Percentiles rank a stretch among this genome's conserved stretches.
Conservation (phyloP, 306 rosid species). For the Biancaea sappan region DNA sequence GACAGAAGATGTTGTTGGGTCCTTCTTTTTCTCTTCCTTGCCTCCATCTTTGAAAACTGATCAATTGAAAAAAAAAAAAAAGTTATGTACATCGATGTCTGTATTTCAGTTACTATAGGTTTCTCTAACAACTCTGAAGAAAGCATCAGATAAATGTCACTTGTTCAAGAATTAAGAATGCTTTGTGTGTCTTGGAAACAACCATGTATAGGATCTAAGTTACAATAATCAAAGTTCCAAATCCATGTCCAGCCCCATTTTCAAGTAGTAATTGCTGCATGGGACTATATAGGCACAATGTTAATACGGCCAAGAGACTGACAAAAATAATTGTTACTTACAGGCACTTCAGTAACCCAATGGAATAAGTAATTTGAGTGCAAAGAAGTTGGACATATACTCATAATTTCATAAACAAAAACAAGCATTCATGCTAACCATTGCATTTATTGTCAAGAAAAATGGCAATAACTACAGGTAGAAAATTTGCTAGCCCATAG, state of each 20-base stretch:
- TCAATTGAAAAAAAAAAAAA: slow-evolving; percentile 35
- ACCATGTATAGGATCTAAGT: neutral
- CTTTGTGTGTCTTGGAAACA: neutral
- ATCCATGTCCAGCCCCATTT: neutral
- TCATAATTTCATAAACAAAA: slow-evolving; percentile 6
- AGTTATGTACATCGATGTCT: neutral
- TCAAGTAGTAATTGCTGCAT: neutral
- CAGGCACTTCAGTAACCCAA: neutral
- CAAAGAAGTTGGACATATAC: slow-evolving; percentile 11
- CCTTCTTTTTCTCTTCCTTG: slow-evolving; percentile 69
- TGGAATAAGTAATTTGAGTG: slow-evolving; percentile 14
- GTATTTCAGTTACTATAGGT: slow-evolving; percentile 2
- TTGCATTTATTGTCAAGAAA: neutral
- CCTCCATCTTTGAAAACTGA: slow-evolving; percentile 87
- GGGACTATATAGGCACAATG: neutral
- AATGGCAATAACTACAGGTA: neutral
- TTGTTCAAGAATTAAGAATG: slow-evolving; percentile 6
- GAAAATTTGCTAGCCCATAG: neutral
- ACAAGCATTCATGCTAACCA: neutral
- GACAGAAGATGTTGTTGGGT: slow-evolving; percentile 61
- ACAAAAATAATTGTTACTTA: neutral
- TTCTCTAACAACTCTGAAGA: slow-evolving; percentile 21
- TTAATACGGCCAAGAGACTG: neutral
- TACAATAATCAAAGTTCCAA: neutral
- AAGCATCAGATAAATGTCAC: neutral